Conservation (phyloP, 2,329 filamentous ascomycete species). For the Alternaria angustiovoidea region DNA sequence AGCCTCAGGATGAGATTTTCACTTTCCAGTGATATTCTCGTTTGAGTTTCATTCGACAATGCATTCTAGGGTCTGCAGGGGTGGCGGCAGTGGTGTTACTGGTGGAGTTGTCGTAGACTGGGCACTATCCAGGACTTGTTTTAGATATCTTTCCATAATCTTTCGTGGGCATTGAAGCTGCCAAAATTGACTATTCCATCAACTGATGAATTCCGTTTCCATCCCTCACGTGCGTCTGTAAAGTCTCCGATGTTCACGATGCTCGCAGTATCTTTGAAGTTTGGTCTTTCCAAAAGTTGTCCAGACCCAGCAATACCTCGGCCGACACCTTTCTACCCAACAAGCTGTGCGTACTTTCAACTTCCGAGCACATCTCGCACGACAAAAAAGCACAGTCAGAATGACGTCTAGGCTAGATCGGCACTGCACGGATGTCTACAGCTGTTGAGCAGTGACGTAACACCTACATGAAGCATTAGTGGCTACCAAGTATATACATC, state of each 20-base stretch:
- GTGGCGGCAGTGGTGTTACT: not conserved
- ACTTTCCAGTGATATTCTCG: conserved; percentile 8
- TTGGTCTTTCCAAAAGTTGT: too few relatives aligned
- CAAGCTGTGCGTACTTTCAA: too few relatives aligned
- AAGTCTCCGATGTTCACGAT: not conserved
- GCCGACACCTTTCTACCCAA: not conserved
- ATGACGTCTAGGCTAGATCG: not conserved
- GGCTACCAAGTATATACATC: not conserved
- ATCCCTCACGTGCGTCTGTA: too few relatives aligned
- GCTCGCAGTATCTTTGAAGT: not conserved
- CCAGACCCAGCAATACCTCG: not conserved
- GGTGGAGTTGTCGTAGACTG: not conserved
- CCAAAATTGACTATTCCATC: not conserved
- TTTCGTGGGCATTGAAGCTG: not conserved
- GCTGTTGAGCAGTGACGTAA: not conserved
- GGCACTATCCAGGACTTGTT: not conserved
- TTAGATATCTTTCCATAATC: not conserved
- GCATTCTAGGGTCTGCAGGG: not conserved
- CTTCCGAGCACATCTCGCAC: not conserved
- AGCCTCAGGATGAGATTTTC: conserved; percentile 23
- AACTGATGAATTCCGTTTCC: not conserved
- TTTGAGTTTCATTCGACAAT: not conserved
- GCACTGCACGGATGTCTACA: not conserved
- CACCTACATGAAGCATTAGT: not conserved
- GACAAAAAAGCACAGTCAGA: not conserved